These are phyloP conservation scores for Beauveria varroae DNA, from an alignment of 2,329 filamentous ascomycete genomes.

Conservation along the genomic window DNA sequence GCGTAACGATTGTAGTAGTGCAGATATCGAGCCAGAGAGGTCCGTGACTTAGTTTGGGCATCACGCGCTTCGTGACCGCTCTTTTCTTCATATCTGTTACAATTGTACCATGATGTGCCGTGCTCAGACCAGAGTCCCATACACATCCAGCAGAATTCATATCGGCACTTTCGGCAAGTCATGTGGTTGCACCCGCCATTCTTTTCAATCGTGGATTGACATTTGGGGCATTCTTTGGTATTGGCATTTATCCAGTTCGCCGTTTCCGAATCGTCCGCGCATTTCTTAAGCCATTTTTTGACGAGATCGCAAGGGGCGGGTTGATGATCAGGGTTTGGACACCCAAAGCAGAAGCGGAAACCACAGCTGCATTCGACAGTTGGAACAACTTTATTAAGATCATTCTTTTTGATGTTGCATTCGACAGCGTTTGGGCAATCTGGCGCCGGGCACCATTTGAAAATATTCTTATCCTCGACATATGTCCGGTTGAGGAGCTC, in stretches of 20 bases:
- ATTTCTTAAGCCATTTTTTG: conserved; percentile 96
- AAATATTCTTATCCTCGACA: conserved; percentile 89
- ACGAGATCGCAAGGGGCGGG: conserved; percentile 87
- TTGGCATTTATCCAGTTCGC: conserved; percentile 99
- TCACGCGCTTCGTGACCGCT: conserved; percentile 84
- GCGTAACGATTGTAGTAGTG: conserved; percentile 99
- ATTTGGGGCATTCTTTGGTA: conserved; percentile 96
- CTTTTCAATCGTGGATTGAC: conserved; percentile 96
- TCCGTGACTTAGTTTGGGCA: conserved; percentile 82
- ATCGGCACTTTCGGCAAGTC: conserved; percentile 92
- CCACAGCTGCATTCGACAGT: conserved; percentile 82
- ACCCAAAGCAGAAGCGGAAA: conserved; percentile 92
- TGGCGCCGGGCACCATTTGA: conserved; percentile 98
- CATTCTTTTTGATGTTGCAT: conserved; percentile 80
- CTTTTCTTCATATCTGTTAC: conserved; percentile 95
- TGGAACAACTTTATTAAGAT: conserved; percentile 76
- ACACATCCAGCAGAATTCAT: conserved; percentile 99
- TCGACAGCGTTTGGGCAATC: conserved; percentile 92
- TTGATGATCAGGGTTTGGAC: conserved; percentile 81
- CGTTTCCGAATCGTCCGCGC: conserved; percentile 94
- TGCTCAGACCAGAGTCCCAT: conserved; percentile 99
- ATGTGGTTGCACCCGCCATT: conserved; percentile 98
- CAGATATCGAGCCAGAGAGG: conserved; percentile 89
- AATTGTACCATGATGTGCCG: conserved; percentile 99
- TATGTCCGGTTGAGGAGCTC: conserved; percentile 87